Evolutionary conservation across 2,329 filamentous ascomycete species (phyloP).

Genomic region (Emydomyces testavorans): DNA sequence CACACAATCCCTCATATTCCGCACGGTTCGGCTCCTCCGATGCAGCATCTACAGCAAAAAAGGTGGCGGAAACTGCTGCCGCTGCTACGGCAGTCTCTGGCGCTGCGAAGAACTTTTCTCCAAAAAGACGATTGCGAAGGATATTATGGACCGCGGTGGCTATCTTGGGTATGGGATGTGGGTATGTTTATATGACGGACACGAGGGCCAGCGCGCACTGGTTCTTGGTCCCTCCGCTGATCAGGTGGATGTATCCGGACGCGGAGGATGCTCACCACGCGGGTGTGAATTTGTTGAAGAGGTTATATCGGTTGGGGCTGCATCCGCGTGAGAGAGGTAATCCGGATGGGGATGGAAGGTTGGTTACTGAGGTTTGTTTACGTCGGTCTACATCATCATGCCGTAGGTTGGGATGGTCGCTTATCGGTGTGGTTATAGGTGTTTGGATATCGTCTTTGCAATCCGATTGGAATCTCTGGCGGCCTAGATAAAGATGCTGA

Average conservation of each 20-base stretch:
- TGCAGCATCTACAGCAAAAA: neutral
- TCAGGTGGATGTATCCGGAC: slow-evolving; percentile 35
- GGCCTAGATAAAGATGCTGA: slow-evolving; percentile 92
- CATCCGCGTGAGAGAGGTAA: slow-evolving; percentile 72
- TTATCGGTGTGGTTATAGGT: slow-evolving; percentile 36
- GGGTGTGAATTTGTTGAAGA: slow-evolving; percentile 59
- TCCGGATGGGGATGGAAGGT: slow-evolving; percentile 42
- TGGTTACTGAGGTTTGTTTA: slow-evolving; percentile 43
- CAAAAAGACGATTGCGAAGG: slow-evolving; percentile 6
- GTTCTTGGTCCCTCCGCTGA: slow-evolving; percentile 47
- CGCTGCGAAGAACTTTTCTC: neutral
- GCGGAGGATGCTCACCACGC: slow-evolving; percentile 81
- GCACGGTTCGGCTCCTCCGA: slow-evolving; percentile 5
- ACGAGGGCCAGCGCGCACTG: slow-evolving; percentile 60
- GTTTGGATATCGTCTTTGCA: slow-evolving; percentile 65
- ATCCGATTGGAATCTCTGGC: slow-evolving; percentile 89
- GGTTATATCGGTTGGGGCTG: slow-evolving; percentile 60
- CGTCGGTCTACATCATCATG: too few species aligned
- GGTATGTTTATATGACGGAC: slow-evolving; percentile 62
- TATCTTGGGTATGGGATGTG: slow-evolving; percentile 37
- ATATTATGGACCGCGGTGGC: slow-evolving; percentile 35
- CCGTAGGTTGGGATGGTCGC: neutral
- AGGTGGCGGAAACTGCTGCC: neutral
- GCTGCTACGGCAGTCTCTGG: neutral
- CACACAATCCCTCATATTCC: neutral